These are phyloP conservation scores for Geosmithia putterillii DNA, from an alignment of 2,329 filamentous ascomycete genomes.

Conservation along the genomic window DNA sequence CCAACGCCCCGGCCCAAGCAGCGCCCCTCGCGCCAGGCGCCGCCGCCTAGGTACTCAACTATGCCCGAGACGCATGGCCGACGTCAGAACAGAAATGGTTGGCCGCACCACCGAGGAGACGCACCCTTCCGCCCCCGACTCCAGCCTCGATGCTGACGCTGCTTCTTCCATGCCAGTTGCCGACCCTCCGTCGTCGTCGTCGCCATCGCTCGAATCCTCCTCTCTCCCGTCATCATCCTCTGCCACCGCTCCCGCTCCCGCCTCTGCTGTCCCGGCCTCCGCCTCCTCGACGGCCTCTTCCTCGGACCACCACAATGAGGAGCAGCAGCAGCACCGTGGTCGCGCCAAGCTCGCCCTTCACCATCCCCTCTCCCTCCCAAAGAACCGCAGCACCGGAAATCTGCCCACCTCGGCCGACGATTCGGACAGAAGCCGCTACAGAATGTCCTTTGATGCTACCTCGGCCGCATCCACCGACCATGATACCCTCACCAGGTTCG, in stretches of 20 bases:
- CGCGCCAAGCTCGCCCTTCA: slow-evolving; percentile 29
- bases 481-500: slow-evolving; percentile 63
- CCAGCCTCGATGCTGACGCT: not conserved
- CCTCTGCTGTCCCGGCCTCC: too few species aligned
- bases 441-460: slow-evolving; percentile 63
- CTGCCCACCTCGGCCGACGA: slow-evolving; percentile 34
- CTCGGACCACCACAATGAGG: not conserved
- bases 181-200: slow-evolving; percentile 1
- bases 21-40: not conserved
- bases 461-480: slow-evolving; percentile 46
- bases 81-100: slow-evolving; percentile 24
- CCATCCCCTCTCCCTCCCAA: slow-evolving; percentile 40
- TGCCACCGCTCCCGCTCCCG: too few species aligned
- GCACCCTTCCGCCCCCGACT: not conserved
- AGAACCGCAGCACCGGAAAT: slow-evolving; percentile 55
- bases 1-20: too few species aligned
- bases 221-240: slow-evolving; percentile 1
- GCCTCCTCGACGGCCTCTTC: too few species aligned
- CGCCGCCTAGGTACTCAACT: slow-evolving; percentile 20
- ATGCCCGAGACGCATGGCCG: slow-evolving; percentile 31
- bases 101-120: slow-evolving; percentile 5
- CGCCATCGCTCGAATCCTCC: slow-evolving; percentile 1
- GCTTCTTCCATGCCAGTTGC: not conserved
- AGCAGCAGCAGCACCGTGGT: slow-evolving; percentile 21
- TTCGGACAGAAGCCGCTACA: slow-evolving; percentile 49